Conservation (phyloP, 2,329 filamentous ascomycete species). For the Penicillium vulpinum region DNA sequence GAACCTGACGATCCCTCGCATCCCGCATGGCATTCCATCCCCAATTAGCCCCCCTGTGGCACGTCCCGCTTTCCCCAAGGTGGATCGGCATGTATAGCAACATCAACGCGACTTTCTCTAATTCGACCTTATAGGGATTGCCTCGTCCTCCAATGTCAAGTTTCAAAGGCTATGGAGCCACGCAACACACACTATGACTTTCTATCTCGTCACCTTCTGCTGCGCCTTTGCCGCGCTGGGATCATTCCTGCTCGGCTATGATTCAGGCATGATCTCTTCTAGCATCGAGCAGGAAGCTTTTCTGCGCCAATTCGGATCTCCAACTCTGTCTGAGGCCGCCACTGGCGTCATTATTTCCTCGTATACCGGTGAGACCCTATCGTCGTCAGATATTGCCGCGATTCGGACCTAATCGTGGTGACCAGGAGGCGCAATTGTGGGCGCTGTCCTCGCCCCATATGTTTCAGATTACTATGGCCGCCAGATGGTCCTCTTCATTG, state of each 20-base stretch:
- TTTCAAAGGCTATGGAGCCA: slow-evolving; percentile 11
- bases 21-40: slow-evolving; percentile 19
- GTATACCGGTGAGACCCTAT: slow-evolving; percentile 33
- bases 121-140: slow-evolving; percentile 4
- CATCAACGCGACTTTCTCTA: slow-evolving; percentile 10
- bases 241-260: slow-evolving; percentile 53
- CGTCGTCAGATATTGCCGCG: not conserved
- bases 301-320: slow-evolving; percentile 29
- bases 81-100: slow-evolving; percentile 19
- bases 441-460: slow-evolving; percentile 35
- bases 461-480: slow-evolving; percentile 38
- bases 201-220: slow-evolving; percentile 34
- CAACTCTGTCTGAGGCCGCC: slow-evolving; percentile 31
- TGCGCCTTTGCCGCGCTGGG: slow-evolving; percentile 49
- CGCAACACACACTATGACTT: slow-evolving; percentile 26
- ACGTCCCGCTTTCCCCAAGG: slow-evolving; percentile 20
- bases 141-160: not conserved
- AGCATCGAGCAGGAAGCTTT: slow-evolving; percentile 40
- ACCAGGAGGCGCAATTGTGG: slow-evolving; percentile 41
- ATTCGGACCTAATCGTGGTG: slow-evolving; percentile 14
- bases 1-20: slow-evolving; percentile 14
- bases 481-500: slow-evolving; percentile 35
- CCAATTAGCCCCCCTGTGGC: slow-evolving; percentile 18
- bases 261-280: slow-evolving; percentile 42
- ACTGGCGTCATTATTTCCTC: slow-evolving; percentile 44